Evolutionary conservation across 129 eudicot species (phyloP).

Genomic region (Ambrosia trifida): DNA sequence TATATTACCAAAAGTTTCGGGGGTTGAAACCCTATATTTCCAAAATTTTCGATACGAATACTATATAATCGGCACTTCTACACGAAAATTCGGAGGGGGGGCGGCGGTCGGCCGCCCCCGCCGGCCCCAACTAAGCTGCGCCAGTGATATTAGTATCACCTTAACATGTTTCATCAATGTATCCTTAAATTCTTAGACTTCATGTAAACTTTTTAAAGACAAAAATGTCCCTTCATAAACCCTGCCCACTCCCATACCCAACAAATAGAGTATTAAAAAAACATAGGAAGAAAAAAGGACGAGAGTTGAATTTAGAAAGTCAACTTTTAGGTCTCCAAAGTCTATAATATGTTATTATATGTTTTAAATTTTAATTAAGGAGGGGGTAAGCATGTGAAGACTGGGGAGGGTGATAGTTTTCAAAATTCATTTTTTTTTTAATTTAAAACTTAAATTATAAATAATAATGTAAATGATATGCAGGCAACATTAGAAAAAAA

Average conservation of each 20-base stretch:
- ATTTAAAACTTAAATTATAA: slow-evolving; percentile 2
- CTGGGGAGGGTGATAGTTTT: slow-evolving; percentile 7
- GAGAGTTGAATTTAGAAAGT: slow-evolving; percentile 38
- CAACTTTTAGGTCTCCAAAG: slow-evolving; percentile 48
- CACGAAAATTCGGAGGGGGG: no score
- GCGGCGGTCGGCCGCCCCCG: no score
- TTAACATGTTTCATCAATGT: background rate
- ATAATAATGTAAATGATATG: no score
- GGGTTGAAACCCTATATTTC: no score
- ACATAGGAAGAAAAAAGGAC: background rate
- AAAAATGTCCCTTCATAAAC: slow-evolving; percentile 28
- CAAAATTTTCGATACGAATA: no score
- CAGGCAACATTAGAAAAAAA: no score
- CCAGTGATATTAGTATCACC: background rate
- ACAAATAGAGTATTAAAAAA: background rate
- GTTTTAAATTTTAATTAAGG: slow-evolving; percentile 1
- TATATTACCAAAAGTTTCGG: no score
- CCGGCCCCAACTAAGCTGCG: no score
- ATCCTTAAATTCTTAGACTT: background rate
- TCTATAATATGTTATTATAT: slow-evolving; percentile 23
- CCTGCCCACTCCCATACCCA: slow-evolving; percentile 21
- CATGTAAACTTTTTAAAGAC: background rate
- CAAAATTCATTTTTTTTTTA: slow-evolving; percentile 16
- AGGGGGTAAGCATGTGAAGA: slow-evolving; percentile 14
- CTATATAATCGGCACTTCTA: no score